Base-by-base conservation (phyloP, 257 asterid species). In the Thymus quinquecostatus region DNA sequence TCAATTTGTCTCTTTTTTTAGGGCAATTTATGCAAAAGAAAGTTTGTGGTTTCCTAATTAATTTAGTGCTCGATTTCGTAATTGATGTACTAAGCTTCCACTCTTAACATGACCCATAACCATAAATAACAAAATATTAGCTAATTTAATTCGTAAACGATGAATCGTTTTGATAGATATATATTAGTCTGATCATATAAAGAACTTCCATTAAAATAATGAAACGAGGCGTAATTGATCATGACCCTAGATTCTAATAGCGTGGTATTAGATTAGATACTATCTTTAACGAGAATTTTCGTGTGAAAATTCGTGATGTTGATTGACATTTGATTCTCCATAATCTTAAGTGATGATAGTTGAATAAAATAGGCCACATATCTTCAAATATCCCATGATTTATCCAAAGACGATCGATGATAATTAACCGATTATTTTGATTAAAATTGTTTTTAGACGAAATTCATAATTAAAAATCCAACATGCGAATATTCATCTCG, bases 301-400 rank as follows among this genome's bases (percentile, higher is more conserved):
- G 53, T 2, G 28, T 28, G 41, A 32, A 1, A 66, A 8, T 48
- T 8, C 27, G 1, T 36, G 21, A 67, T 36, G 51, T 51, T 51
- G 51, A 51, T 36, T 51, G 72, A 67, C 50, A 67, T 9, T 49
- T 33, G 27, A 67, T 67, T 51, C 51, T 49, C 60, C 71, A 66
- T 6, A 29, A 66, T 66, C 59, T 50, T 33, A 43, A 60, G 50
- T 28, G 40, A 68, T 55, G 73, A 68, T 54, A 21, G 21, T 56
- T 14, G 27, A 68, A 36, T 38, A n/a, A 33, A 55, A 38, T 47
- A 53, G 32, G 28, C 28, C 60, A 68, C 60, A 5, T 21, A 21
- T 44, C 55, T 27, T 28, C 1, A 10, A 4, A 47, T 47, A 30
- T 54, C 14, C 33, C 50, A 36, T 36, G 40, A 36, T 36, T 36